Percentiles rank a stretch among this genome's conserved stretches.
phyloP scores from a whole-genome alignment of 2,329 filamentous ascomycete species.

The Monosporascus sp. region DNA sequence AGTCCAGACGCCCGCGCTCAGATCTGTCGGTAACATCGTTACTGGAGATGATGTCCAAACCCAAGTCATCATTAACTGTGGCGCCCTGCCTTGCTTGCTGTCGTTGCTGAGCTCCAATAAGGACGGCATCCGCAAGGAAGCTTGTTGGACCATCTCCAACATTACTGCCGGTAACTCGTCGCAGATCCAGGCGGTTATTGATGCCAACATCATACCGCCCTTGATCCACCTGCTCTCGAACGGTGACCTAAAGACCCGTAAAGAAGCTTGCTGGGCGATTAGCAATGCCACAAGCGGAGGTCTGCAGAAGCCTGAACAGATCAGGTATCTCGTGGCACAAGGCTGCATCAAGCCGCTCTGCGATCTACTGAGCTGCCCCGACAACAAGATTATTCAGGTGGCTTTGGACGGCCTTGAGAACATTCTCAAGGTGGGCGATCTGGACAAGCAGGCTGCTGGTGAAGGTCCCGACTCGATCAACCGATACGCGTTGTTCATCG shows the following conservation, averaged over 20 bases:
- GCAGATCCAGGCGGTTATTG: constrained; percentile 94
- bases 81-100: constrained; percentile 84
- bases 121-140: constrained; percentile 98
- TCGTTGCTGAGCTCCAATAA: constrained; percentile 94
- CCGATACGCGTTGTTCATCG: constrained; percentile 95
- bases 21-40: constrained; percentile 97
- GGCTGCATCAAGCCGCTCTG: constrained; percentile 97
- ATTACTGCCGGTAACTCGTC: constrained; percentile 96
- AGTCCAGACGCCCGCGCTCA: constrained; percentile 92
- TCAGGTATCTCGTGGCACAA: constrained; percentile 86
- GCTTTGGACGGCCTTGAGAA: constrained; percentile 97
- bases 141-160: constrained; percentile 99
- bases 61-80: constrained; percentile 98
- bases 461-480: constrained; percentile 77
- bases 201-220: constrained; percentile 93
- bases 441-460: constrained; percentile 88
- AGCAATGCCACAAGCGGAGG: constrained; percentile 97
- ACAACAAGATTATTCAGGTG: constrained; percentile 99
- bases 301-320: constrained; percentile 97
- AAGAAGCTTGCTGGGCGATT: constrained; percentile 99
- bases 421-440: constrained; percentile 97
- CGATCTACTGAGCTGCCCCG: constrained; percentile 89
- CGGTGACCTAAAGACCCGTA: constrained; percentile 97
- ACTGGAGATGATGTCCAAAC: constrained; percentile 98
- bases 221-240: constrained; percentile 94